Evolutionary conservation across 768 basidiomycete genomes (phyloP), one percentile per base, ranked within the genome.

Genomic region (Terana coerulea): DNA sequence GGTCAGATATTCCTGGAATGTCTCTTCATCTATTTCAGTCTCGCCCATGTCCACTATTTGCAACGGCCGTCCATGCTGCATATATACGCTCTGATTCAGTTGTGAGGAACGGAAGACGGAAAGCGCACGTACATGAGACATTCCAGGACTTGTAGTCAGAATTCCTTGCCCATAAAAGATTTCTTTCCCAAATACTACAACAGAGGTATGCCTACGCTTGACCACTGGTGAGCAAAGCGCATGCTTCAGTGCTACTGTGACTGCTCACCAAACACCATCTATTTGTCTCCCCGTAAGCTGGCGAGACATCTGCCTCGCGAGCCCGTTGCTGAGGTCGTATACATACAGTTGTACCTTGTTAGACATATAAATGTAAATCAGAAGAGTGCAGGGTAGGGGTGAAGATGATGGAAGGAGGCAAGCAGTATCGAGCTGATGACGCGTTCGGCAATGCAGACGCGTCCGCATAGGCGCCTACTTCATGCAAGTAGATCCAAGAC

Each of bases 111-210:
- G 31, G 19, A 24, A n/a, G 10, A 35, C 54, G 17, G 5, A 35
- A 22, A 24, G 12, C 9, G 24, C 29, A 55, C 88, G 53, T 65
- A 90, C 90, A 71, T 93, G 91, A 2, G 94, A 93, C 58, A 72
- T 75, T 12, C 94, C 93, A 0, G 95, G 94, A 1, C 61, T 58
- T 0, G 86, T 82, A 21, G 78, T 78, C 42, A 62, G 69, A 51
- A 98, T 93, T 2, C 95, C 95, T 59, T 84, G 89, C 2, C 95
- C 94, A 66, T 93, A 98, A 61, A 90, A 95, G 25, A 91, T 71
- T 63, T 98, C 95, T 60, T 84, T 83, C 2, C 83, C 83, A 66
- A 82, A 97, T 3, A 86, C 84, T 40, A 97, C 93, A 19, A 98
- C 78, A 14, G 91, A 92, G 0, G 95, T 95, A 68, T 98, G 95